Percentiles rank a stretch among this genome's conserved stretches.
phyloP scores from a whole-genome alignment of 2,329 filamentous ascomycete genomes.

The Cercospora zeina region DNA sequence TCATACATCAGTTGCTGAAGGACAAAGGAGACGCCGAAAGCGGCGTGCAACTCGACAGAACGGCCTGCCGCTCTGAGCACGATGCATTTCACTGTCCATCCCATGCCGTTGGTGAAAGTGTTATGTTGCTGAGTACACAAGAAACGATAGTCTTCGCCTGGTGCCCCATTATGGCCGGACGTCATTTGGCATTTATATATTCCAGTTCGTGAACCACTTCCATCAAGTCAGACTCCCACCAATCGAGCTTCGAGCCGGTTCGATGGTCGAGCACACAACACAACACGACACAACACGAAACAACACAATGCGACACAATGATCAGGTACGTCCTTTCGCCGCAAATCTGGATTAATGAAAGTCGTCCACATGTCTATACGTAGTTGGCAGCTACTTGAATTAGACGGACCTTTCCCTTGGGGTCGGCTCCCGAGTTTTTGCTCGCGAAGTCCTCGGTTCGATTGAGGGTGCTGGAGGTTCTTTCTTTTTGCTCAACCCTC shows the following conservation, averaged over 20 bases:
- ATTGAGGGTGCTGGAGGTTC: background rate
- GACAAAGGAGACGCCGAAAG: background rate
- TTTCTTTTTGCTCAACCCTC: background rate
- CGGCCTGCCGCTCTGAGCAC: background rate
- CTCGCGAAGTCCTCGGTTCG: background rate
- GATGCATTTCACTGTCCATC: background rate
- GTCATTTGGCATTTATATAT: background rate
- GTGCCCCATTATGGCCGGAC: background rate
- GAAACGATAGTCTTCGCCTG: background rate
- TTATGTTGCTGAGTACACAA: background rate
- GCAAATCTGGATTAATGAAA: background rate
- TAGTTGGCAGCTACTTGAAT: constrained; percentile 6
- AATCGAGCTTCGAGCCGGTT: constrained; percentile 2
- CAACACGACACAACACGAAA: no score
- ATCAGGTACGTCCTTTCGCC: background rate
- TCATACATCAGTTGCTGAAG: background rate
- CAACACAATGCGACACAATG: background rate
- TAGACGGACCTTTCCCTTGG: constrained; percentile 1
- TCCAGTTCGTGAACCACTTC: background rate
- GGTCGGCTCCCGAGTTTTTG: constrained; percentile 2
- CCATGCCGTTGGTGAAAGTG: background rate
- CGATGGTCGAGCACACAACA: background rate
- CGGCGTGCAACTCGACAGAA: background rate
- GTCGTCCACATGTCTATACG: constrained; percentile 1
- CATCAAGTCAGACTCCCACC: background rate